phyloP scores from a whole-genome alignment of 148 eudicot species.

The Rhododendron kiyosumense region DNA sequence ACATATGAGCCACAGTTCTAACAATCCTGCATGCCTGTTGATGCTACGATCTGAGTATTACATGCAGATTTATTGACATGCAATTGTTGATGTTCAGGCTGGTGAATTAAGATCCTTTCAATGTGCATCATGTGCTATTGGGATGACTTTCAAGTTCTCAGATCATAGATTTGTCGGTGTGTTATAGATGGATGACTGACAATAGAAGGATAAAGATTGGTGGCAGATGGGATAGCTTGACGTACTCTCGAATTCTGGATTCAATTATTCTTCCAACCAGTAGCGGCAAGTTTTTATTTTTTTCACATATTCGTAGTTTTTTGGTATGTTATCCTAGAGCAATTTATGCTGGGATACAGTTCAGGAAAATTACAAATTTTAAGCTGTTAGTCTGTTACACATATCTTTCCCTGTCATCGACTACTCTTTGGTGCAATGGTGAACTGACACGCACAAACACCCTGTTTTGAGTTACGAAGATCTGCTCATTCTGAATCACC shows the following conservation, averaged over 20 bases:
- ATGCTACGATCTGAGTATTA: neutral
- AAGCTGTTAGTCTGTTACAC: neutral
- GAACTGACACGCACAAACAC: neutral
- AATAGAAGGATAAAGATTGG: neutral
- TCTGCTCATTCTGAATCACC: neutral
- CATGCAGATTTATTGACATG: neutral
- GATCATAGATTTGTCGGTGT: neutral
- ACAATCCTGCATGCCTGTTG: neutral
- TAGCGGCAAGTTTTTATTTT: neutral
- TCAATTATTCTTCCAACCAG: neutral
- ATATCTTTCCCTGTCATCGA: neutral
- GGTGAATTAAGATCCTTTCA: neutral
- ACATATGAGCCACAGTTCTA: too few relatives aligned
- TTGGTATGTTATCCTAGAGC: neutral
- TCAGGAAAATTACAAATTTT: neutral
- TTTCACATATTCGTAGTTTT: neutral
- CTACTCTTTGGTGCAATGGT: neutral
- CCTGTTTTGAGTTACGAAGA: neutral
- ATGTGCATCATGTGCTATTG: neutral
- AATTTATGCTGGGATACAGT: neutral
- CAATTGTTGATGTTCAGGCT: neutral
- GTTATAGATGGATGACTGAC: neutral
- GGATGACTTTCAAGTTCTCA: constrained; percentile 1
- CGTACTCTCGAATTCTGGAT: neutral
- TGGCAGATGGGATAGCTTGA: neutral